These are phyloP conservation scores for Dactylonectria macrodidyma DNA, from an alignment of 2,329 filamentous ascomycete genomes.

Conservation along the genomic window DNA sequence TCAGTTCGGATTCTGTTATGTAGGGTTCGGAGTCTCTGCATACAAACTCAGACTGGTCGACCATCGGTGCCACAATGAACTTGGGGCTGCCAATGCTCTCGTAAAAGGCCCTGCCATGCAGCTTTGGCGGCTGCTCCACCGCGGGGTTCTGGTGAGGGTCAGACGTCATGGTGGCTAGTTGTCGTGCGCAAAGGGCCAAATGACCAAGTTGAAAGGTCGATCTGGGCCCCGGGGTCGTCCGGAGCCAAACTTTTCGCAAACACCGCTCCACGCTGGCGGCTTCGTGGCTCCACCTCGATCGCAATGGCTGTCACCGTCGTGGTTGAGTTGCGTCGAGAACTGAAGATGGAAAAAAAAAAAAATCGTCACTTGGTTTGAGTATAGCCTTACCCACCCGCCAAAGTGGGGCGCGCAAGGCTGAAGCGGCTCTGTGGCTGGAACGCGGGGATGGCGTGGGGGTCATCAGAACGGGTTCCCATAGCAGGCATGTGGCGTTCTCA, in stretches of 20 bases:
- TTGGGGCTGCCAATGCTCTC: conserved; percentile 94
- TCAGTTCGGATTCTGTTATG: background rate
- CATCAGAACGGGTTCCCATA: conserved; percentile 2
- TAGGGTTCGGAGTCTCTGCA: conserved; percentile 50
- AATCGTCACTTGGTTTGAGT: background rate
- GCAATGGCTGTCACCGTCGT: conserved; percentile 16
- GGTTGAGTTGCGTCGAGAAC: conserved; percentile 5
- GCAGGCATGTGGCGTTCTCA: conserved; percentile 30
- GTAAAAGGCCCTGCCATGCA: conserved; percentile 92
- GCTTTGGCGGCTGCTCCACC: conserved; percentile 63
- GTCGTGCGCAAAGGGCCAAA: conserved; percentile 28
- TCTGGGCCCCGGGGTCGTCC: conserved; percentile 42
- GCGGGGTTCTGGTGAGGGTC: conserved; percentile 38
- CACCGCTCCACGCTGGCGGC: conserved; percentile 43
- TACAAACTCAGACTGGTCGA: conserved; percentile 98
- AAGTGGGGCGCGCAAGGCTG: conserved; percentile 32
- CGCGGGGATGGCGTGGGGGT: conserved; percentile 36
- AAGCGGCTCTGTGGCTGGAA: conserved; percentile 36
- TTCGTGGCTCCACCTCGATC: background rate
- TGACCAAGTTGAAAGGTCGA: conserved; percentile 12
- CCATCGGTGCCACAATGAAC: conserved; percentile 95
- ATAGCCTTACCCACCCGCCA: conserved; percentile 27
- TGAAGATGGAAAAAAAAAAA: conserved; percentile 28
- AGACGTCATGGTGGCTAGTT: conserved; percentile 52
- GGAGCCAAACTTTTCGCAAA: conserved; percentile 37